Evolutionary conservation across 768 basidiomycete species (phyloP).

Genomic region (Suillus paluster): DNA sequence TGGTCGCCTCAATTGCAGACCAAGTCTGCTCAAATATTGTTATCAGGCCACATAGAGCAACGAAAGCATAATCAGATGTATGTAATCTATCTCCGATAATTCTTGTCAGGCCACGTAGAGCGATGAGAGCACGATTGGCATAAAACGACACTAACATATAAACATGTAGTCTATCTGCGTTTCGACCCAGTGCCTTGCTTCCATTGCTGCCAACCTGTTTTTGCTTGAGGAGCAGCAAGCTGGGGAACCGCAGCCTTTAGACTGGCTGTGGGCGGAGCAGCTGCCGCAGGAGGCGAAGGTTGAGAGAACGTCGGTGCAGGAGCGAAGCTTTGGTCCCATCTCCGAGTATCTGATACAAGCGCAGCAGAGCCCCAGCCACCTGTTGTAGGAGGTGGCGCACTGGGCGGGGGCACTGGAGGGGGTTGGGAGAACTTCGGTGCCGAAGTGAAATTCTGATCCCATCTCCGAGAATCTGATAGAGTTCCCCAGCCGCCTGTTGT

Average conservation of each 20-base stretch:
- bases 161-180: slow-evolving; percentile 21
- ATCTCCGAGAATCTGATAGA: slow-evolving; percentile 6
- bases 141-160: neutral
- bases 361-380: slow-evolving; percentile 19
- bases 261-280: slow-evolving; percentile 11
- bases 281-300: slow-evolving; percentile 10
- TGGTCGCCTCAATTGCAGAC: slow-evolving; percentile 21
- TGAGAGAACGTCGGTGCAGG: slow-evolving; percentile 7
- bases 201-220: slow-evolving; percentile 64
- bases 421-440: slow-evolving; percentile 8
- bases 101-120: neutral
- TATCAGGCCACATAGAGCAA: neutral
- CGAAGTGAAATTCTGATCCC: slow-evolving; percentile 13
- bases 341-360: slow-evolving; percentile 2
- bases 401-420: slow-evolving; percentile 20
- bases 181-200: slow-evolving; percentile 26
- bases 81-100: too few species aligned
- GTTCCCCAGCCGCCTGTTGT: slow-evolving; percentile 20
- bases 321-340: slow-evolving; percentile 12
- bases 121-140: neutral
- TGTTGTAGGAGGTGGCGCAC: slow-evolving; percentile 14
- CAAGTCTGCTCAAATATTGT: slow-evolving; percentile 17
- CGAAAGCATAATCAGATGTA: neutral
- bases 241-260: slow-evolving; percentile 21
- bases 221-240: slow-evolving; percentile 23